These are phyloP conservation scores for Daldinia childiae DNA, from an alignment of 495 filamentous ascomycete genomes.

Conservation along the genomic window DNA sequence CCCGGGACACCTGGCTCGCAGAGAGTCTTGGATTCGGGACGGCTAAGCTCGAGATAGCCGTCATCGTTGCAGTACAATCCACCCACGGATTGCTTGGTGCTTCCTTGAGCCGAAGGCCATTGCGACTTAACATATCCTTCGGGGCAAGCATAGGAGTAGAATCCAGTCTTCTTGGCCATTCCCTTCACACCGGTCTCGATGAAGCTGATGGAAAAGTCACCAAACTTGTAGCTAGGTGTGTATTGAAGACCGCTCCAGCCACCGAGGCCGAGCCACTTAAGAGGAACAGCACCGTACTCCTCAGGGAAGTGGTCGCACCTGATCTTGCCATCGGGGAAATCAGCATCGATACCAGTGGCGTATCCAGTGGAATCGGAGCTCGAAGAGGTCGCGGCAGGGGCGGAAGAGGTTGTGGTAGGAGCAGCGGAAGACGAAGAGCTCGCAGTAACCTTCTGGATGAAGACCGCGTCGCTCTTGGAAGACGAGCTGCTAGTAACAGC, in stretches of 20 bases:
- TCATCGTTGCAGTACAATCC: slow-evolving; percentile 80
- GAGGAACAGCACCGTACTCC: slow-evolving; percentile 78
- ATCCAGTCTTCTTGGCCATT: slow-evolving; percentile 66
- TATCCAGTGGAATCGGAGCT: slow-evolving; percentile 31
- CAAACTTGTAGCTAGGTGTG: slow-evolving; percentile 52
- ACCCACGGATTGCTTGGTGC: slow-evolving; percentile 86
- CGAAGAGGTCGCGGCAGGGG: slow-evolving; percentile 37
- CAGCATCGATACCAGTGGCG: slow-evolving; percentile 66
- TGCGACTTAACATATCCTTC: slow-evolving; percentile 91
- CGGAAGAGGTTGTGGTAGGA: slow-evolving; percentile 36
- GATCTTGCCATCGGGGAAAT: slow-evolving; percentile 82
- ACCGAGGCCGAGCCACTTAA: slow-evolving; percentile 71
- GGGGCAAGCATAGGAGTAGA: slow-evolving; percentile 96
- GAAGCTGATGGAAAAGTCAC: slow-evolving; percentile 54
- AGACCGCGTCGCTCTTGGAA: slow-evolving; percentile 44
- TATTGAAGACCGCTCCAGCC: slow-evolving; percentile 86
- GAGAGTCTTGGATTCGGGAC: slow-evolving; percentile 70
- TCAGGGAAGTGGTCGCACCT: slow-evolving; percentile 80
- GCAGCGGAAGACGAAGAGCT: slow-evolving; percentile 29
- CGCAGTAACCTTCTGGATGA: slow-evolving; percentile 46
- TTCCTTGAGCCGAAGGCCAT: slow-evolving; percentile 85
- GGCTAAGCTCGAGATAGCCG: slow-evolving; percentile 83
- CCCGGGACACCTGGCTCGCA: slow-evolving; percentile 78
- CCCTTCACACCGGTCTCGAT: slow-evolving; percentile 73
- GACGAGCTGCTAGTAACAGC: slow-evolving; percentile 43